Base-by-base conservation (phyloP, 2,329 filamentous ascomycete genomes). In the Hymenoscyphus linearis region DNA sequence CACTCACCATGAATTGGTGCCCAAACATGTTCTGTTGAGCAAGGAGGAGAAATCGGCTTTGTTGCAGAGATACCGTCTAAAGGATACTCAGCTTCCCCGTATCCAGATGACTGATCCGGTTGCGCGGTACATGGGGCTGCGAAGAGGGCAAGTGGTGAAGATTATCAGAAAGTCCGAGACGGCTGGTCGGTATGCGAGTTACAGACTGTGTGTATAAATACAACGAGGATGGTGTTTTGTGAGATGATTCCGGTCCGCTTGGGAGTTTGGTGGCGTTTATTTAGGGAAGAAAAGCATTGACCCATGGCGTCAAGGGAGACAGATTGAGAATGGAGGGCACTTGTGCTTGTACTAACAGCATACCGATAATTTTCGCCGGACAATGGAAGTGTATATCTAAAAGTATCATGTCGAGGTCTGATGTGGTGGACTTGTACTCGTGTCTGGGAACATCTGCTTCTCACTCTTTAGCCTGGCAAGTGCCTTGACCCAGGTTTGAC, bases 131-230 rank as follows among this genome's bases (percentile, higher is more conserved):
- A 79, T 97, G 60, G 95, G 95, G 13, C 79, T 99, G 74, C 89
- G 90, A 79, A 84, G 93, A 73, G 92, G 93, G 3, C 90, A 97
- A 77, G 93, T 99, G 2, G 95, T 99, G 71, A 99, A 99, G 85
- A 99, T 99, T 71, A 97, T 99, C 71, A 83, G 95, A 67, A 93
- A 89, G 75, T 93, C 88, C 73, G 95, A 98, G 81, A 99, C 95
- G 60, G 95, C 95, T 14, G 95, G 95, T 64, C 84, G 95, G 58
- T 99, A 99, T 77, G 95, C 95, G 55, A 96, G 91, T 84, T 99
- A 99, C 77, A 82, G 93, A 70, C 73, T 87, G 60, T 87, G 84
- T 67, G 85, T 87, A 68, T 88, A 76, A 77, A 40, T 5, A 5
- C 13, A 13, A 13, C 7, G 13, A n/a, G 55, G 34, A 44, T 12